Percentiles rank a stretch among this genome's conserved stretches.
phyloP scores from a whole-genome alignment of 345 rosid genomes.

The Streptanthus diversifolius region DNA sequence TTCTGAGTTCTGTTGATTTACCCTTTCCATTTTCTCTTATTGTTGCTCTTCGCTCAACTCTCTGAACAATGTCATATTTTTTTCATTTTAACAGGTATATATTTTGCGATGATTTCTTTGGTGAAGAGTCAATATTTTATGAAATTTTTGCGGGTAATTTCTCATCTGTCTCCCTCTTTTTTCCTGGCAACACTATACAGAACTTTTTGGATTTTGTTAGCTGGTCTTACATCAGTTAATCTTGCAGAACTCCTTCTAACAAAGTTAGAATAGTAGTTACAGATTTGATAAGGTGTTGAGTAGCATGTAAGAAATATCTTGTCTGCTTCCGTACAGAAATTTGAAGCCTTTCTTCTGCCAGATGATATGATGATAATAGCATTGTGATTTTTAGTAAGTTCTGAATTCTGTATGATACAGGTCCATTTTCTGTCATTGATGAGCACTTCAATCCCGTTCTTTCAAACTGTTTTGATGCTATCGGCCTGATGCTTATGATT shows the following conservation, averaged over 20 bases:
- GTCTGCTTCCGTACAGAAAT: neutral
- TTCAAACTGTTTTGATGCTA: slow-evolving; percentile 92
- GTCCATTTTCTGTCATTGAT: slow-evolving; percentile 94
- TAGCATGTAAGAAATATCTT: neutral
- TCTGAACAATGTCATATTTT: slow-evolving; percentile 16
- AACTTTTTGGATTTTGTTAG: neutral
- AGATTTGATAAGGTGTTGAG: neutral
- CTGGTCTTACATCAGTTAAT: neutral
- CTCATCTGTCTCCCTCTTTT: neutral
- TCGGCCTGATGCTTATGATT: slow-evolving; percentile 97
- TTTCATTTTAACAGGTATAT: slow-evolving; percentile 59
- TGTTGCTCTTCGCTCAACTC: slow-evolving; percentile 1
- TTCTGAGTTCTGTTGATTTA: slow-evolving; percentile 67
- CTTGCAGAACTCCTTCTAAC: neutral
- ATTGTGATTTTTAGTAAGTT: neutral
- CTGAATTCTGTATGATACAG: slow-evolving; percentile 38
- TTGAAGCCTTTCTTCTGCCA: neutral
- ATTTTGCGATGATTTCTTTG: slow-evolving; percentile 95
- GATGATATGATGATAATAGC: slow-evolving; percentile 7
- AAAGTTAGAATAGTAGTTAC: slow-evolving; percentile 1
- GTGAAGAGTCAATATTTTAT: slow-evolving; percentile 82
- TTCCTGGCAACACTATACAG: neutral
- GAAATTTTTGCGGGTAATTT: slow-evolving; percentile 82
- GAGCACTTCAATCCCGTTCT: slow-evolving; percentile 86
- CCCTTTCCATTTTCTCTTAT: slow-evolving; percentile 13